Base-by-base conservation (phyloP, 208 protist species). In the Trypanosoma caninum region DNA sequence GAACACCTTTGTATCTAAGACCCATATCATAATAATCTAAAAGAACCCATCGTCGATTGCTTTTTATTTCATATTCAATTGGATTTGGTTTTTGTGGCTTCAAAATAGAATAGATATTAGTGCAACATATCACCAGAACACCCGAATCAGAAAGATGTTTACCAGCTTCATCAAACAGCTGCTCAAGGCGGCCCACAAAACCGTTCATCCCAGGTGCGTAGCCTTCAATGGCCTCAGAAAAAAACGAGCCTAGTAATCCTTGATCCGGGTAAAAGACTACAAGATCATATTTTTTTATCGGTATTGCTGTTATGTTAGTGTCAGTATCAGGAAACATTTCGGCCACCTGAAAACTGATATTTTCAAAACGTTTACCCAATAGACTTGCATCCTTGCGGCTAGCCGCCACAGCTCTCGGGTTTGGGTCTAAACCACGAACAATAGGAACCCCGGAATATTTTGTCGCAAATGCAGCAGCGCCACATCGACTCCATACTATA, bases 1-100 rank as follows among this genome's bases (percentile, higher is more conserved):
- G 30, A 52, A 56, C 22, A 9, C 65, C 73, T 14, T 70, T 74
- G 46, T 57, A 76, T 10, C 70, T 69, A n/a, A 93, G 61, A 3
- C 80, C 77, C 14, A 82, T 33, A 59, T 96, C 90, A 53, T 90
- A 96, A 50, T 96, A 96, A 56, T 96, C 90, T n/a, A 96, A 58
- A n/a, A 96, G 50, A 14, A 96, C 77, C 73, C 84, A 94, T 10
- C 87, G 77, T 20, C 90, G 64, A 55, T 94, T 93, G 0, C 80
- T 47, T 55, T 94, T 94, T 6, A 96, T 76, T 65, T 96, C 90
- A 59, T 93, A 94, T 72, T 96, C 90, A 25, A 96, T 80, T 22
- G 87, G 87, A 47, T 94, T 72, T 1, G 83, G 85, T 33, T 75
- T 50, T 8, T 73, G 42, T 2, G 90, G 86, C 25, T 80, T 76